Evolutionary conservation across 257 asterid species (phyloP), one percentile per base, ranked within the genome.

Genomic region (Parsonsia alboflavescens): DNA sequence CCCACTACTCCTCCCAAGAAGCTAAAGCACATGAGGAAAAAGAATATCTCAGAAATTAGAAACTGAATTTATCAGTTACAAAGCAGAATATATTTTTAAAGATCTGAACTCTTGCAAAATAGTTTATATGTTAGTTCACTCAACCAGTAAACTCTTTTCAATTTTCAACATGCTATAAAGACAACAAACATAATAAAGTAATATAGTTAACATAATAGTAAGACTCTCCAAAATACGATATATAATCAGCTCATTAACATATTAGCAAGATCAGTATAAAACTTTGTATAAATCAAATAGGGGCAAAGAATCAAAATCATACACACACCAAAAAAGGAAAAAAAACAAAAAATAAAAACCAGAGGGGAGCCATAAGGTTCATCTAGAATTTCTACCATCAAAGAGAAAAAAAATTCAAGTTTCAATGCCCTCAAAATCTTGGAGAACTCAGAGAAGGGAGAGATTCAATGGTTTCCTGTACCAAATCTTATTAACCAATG

Each of bases 1-100:
- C 69, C 99, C 99, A 76, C 97, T 92, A 82, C 98, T 91, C 87
- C 96, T 93, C 72, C 99, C 99, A 83, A 95, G 99, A 82, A 95
- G 98, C 99, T 95, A 79, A 58, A 78, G 77, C 41, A 75, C 54
- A 77, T 39, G 69, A 50, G 81, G 41, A 61, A 21, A 78, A 72
- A 65, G 68, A 64, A 24, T 36, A 33, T n/a, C 52, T 75, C 66
- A 74, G 71, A 39, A 66, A 24, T 9, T 24, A 61, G 39, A 70
- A 46, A 57, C 19, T 45, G 15, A 41, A 22, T 33, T 26, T 48
- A 69, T 56, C 22, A 68, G n/a, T 24, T 0, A 45, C 5, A 21
- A 50, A 48, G 70, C 71, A 69, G 63, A 48, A 74, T 24, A 73
- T 42, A 30, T 65, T 36, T 24, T 28, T 21, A 9, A 48, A 28